Conservation (phyloP, 2,329 filamentous ascomycete genomes). For the Aspergillus ochraceus region DNA sequence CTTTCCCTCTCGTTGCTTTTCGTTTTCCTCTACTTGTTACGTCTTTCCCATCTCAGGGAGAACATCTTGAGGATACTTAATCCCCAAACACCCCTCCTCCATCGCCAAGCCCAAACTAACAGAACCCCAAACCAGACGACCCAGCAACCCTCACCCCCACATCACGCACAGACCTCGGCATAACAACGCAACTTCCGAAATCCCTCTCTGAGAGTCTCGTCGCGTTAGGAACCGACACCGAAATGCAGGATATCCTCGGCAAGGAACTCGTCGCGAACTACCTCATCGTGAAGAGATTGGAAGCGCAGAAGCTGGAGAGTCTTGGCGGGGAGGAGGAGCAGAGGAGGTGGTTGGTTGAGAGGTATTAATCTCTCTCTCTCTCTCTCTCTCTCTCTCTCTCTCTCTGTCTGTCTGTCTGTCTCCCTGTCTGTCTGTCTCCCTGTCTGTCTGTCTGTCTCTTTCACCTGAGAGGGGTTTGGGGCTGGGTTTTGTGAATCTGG, state of each 20-base stretch:
- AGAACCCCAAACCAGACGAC: conserved; percentile 25
- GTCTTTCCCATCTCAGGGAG: no score
- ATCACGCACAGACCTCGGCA: conserved; percentile 35
- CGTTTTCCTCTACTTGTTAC: background rate
- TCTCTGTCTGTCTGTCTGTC: no score
- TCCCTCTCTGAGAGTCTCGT: conserved; percentile 35
- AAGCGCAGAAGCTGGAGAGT: conserved; percentile 29
- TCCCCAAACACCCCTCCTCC: background rate
- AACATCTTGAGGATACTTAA: no score
- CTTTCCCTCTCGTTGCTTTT: background rate
- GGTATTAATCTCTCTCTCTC: conserved; percentile 30
- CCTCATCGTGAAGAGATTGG: conserved; percentile 33
- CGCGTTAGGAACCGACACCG: conserved; percentile 30
- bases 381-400: no score
- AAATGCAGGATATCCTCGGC: conserved; percentile 31
- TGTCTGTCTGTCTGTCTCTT: no score
- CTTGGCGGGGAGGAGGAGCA: conserved; percentile 27
- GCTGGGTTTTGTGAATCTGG: no score
- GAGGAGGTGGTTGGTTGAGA: conserved; percentile 38
- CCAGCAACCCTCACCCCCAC: conserved; percentile 31
- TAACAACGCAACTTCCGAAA: conserved; percentile 37
- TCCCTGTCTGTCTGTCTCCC: no score
- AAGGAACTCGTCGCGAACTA: conserved; percentile 28
- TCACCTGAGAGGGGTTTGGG: no score
- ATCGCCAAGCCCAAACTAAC: background rate